Conservation (phyloP, 257 asterid species). For the Marsdenia floribunda region DNA sequence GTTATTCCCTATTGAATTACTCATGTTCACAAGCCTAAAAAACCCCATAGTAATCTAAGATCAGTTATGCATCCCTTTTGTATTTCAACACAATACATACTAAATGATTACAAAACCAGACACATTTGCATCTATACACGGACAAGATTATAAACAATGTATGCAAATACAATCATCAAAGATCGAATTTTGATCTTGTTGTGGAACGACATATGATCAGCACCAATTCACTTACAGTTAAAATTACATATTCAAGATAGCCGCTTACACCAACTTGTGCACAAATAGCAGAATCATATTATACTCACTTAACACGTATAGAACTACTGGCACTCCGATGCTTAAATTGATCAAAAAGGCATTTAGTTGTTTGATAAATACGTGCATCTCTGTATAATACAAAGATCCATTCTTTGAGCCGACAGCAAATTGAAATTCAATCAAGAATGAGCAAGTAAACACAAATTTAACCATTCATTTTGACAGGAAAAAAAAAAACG, state of each 20-base stretch:
- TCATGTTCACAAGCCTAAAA: conserved; percentile 38
- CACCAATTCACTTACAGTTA: background rate
- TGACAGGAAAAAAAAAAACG: conserved; percentile 2
- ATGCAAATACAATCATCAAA: background rate
- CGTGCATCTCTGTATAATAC: background rate
- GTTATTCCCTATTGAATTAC: conserved; percentile 71
- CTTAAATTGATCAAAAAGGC: background rate
- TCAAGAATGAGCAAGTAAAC: background rate
- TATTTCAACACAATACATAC: background rate
- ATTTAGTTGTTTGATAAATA: background rate
- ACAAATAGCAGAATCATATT: background rate
- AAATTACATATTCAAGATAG: background rate
- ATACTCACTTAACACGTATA: background rate
- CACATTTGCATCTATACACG: background rate
- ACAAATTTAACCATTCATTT: conserved; percentile 3
- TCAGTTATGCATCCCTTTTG: background rate
- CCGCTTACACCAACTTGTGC: background rate
- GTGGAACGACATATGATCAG: background rate
- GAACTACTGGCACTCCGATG: background rate
- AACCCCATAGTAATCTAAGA: background rate
- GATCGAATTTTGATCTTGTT: background rate
- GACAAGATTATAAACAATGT: background rate
- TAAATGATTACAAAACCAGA: background rate
- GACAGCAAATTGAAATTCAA: background rate
- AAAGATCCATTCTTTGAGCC: background rate